phyloP scores from a whole-genome alignment of 495 filamentous ascomycete species.

The Tuber brumale region DNA sequence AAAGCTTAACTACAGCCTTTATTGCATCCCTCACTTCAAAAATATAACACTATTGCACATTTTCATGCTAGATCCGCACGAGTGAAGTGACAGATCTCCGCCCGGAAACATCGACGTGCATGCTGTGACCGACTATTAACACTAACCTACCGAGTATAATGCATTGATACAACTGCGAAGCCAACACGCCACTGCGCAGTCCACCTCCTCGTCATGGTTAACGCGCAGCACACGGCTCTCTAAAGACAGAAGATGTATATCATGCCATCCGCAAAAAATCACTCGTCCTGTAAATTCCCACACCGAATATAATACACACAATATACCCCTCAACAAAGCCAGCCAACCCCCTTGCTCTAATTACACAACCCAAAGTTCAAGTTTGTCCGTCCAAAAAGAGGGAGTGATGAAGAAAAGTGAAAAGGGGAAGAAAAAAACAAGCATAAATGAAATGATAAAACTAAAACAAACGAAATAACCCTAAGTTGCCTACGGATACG shows the following conservation, averaged over 20 bases:
- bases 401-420: neutral
- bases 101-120: neutral
- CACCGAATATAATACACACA: neutral
- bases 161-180: neutral
- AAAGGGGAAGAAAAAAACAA: neutral
- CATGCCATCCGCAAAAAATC: neutral
- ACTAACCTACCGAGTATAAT: neutral
- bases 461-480: neutral
- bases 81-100: neutral
- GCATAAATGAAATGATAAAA: neutral
- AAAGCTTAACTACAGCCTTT: too few relatives aligned
- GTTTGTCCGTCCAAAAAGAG: neutral
- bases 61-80: neutral
- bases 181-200: neutral
- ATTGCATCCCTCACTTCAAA: too few relatives aligned
- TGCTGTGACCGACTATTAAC: neutral
- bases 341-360: neutral
- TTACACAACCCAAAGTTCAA: neutral
- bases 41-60: too few relatives aligned
- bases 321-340: neutral
- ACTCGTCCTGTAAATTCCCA: neutral
- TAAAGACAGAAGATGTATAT: neutral
- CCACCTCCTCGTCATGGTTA: neutral
- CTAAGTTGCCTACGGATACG: neutral
- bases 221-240: neutral